phyloP scores from a whole-genome alignment of 352 stramenopile species.

The Phytophthora vignae region DNA sequence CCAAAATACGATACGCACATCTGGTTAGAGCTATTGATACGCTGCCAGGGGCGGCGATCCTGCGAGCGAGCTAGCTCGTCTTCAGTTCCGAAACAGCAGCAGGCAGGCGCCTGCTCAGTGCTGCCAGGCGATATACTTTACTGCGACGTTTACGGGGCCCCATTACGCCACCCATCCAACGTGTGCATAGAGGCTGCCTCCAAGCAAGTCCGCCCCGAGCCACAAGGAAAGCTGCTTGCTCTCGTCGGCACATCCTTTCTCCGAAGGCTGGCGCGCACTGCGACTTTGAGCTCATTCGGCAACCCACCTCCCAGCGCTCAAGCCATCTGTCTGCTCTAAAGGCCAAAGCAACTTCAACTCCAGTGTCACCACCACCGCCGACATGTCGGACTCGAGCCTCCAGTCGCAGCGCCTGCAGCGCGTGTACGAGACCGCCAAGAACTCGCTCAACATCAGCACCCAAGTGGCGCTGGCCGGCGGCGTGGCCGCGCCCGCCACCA shows the following conservation, averaged over 20 bases:
- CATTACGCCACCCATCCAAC: constrained; percentile 29
- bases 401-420: constrained; percentile 73
- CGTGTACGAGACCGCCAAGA: constrained; percentile 79
- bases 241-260: constrained; percentile 16
- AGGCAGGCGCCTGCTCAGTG: constrained; percentile 8
- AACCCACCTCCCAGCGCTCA: constrained; percentile 23
- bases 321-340: background rate
- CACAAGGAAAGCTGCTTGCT: constrained; percentile 18
- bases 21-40: constrained; percentile 36
- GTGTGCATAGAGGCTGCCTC: constrained; percentile 31
- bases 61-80: constrained; percentile 4
- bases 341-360: constrained; percentile 8
- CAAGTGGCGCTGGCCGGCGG: constrained; percentile 61
- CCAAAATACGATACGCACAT: constrained; percentile 40
- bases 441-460: constrained; percentile 85
- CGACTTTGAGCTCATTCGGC: constrained; percentile 31
- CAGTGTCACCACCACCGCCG: background rate
- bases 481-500: constrained; percentile 64
- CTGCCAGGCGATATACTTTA: constrained; percentile 23
- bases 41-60: background rate
- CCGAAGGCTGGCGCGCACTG: background rate
- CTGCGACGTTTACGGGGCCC: constrained; percentile 26
- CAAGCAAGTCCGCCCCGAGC: constrained; percentile 10
- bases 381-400: constrained; percentile 60
- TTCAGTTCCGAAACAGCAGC: constrained; percentile 41